A percentile compares a stretch with the other conserved stretches of the same genome.
phyloP scores from a whole-genome alignment of 306 rosid genomes.

The Crataegus laevigata region DNA sequence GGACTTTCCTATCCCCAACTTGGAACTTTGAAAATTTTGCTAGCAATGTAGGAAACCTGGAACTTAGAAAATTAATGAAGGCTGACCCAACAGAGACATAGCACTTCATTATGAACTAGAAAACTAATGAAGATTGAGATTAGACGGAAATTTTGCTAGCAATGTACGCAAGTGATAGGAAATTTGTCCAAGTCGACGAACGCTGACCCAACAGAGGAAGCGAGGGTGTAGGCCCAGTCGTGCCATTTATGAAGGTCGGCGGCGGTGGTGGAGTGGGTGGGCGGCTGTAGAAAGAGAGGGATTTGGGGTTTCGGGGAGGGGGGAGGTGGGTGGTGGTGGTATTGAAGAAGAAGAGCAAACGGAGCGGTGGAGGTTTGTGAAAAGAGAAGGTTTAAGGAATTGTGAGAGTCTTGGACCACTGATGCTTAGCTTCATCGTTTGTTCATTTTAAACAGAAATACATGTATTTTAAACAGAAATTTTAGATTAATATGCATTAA shows the following conservation, averaged over 20 bases:
- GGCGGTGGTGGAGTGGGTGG: conserved; percentile 40
- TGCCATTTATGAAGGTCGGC: conserved; percentile 66
- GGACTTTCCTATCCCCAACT: not conserved
- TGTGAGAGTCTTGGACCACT: conserved; percentile 18
- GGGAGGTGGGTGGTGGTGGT: conserved; percentile 12
- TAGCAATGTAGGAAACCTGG: not conserved
- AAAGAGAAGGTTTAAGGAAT: conserved; percentile 19
- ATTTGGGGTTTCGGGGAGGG: conserved; percentile 45
- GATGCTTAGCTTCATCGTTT: conserved; percentile 45
- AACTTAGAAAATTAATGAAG: not conserved
- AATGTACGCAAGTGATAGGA: too few species aligned
- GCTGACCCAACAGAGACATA: too few species aligned
- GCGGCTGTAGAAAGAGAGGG: conserved; percentile 64
- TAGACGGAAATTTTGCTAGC: too few species aligned
- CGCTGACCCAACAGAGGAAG: conserved; percentile 57
- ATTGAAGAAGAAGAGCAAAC: conserved; percentile 23
- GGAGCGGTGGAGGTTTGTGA: conserved; percentile 20
- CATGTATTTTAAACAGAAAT: too few species aligned
- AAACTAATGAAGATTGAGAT: too few species aligned
- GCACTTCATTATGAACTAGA: not conserved
- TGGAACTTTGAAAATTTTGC: not conserved
- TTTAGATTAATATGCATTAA: too few species aligned
- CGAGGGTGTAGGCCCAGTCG: conserved; percentile 60
- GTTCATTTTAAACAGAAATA: too few species aligned
- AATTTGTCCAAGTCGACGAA: conserved; percentile 60